These are phyloP conservation scores for Colletotrichum gigasporum DNA, from an alignment of 2,329 filamentous ascomycete genomes.

Conservation along the genomic window DNA sequence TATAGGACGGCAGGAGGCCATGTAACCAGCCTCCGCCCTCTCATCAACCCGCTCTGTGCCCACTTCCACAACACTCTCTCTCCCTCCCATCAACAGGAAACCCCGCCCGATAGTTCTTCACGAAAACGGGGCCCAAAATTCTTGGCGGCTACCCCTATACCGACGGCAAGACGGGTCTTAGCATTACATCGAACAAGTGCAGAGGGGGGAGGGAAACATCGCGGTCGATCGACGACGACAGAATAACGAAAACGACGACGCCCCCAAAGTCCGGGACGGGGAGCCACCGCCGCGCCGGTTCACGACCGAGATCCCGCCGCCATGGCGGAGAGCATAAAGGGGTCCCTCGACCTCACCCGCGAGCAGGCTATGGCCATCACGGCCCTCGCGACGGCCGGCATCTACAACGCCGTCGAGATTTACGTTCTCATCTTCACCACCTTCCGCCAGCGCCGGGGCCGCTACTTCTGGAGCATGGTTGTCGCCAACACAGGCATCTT, in stretches of 20 bases:
- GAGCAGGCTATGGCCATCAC: constrained; percentile 30
- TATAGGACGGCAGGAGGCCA: constrained; percentile 9
- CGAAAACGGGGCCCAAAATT: constrained; percentile 2
- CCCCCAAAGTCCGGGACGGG: too few species aligned
- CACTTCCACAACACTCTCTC: background rate
- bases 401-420: constrained; percentile 38
- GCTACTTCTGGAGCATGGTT: constrained; percentile 43
- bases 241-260: background rate
- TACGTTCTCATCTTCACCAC: constrained; percentile 37
- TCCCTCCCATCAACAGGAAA: background rate
- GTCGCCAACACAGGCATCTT: constrained; percentile 51
- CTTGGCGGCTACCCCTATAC: background rate
- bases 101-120: background rate
- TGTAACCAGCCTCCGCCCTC: too few species aligned
- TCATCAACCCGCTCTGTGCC: background rate
- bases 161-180: background rate
- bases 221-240: background rate
- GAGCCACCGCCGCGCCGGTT: too few species aligned
- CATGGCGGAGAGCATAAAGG: constrained; percentile 16
- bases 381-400: constrained; percentile 34
- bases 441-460: constrained; percentile 36
- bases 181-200: background rate
- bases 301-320: too few species aligned
- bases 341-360: constrained; percentile 10
- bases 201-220: too few species aligned